Evolutionary conservation across 2,329 filamentous ascomycete genomes (phyloP), one percentile per base, ranked within the genome.

Genomic region (Pestalotiopsis sp.): DNA sequence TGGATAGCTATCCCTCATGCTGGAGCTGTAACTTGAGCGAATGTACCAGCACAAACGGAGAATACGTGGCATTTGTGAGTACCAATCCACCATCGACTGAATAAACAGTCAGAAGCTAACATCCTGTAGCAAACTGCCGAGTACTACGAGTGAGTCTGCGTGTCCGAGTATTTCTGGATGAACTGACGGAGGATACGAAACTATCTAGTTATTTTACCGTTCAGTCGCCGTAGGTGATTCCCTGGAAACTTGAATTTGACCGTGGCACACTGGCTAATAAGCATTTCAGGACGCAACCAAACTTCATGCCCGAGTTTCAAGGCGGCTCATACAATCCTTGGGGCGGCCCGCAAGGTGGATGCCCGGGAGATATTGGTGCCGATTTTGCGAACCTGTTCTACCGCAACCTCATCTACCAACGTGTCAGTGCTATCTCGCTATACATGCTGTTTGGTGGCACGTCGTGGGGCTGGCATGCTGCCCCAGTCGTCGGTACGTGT

Each of bases 361-460:
- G 87, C 58, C 80, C 83, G 0, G 78, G 77, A 1, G 84, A 88
- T 57, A 88, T 86, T 20, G 86, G 86, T 1, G 81, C 84, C 0
- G 85, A 89, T 60, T 91, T 88, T 70, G 88, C 86, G 1, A 90
- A 90, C 67, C 75, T 91, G 3, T 91, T 89, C 77, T 91, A 91
- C 74, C 82, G 88, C 11, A 85, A 90, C 73, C 83, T 89, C 65
- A 85, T 91, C 30, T 86, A 82, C 30, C 85, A 91, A 71, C 81
- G 86, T 0, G 83, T 89, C 3, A 88, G 86, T 0, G 86, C 86
- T 0, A 83, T 90, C 66, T 89, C 84, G 38, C 75, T 91, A 1
- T 91, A 91, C 74, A 91, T 91, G 88, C 78, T 89, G 64, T 91
- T 85, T 65, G 89, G 89, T 3, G 89, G 89, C 2, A 91, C 89